Base-by-base conservation (phyloP, 2,329 filamentous ascomycete species). In the Cryphonectria carpinicola region DNA sequence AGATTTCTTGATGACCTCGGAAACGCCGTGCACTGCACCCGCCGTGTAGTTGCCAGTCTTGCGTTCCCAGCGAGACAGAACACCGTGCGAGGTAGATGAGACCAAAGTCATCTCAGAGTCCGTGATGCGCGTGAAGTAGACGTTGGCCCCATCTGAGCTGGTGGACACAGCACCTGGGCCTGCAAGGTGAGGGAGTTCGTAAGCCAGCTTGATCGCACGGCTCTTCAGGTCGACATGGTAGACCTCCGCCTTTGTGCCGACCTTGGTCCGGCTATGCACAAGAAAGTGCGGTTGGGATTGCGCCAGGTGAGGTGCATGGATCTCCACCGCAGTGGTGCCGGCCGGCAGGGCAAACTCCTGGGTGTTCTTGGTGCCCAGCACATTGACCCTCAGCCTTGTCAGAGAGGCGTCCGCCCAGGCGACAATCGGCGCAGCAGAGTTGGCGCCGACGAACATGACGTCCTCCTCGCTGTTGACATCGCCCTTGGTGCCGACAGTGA, bases 111-210 rank as follows among this genome's bases (percentile, higher is more conserved):
- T 85, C 77, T 97, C 93, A 11, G 92, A 89, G 46, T 90, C 84
- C 0, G 93, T 94, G 72, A 96, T 85, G 71, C 95, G 90, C 2
- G 93, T 95, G 79, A 98, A 97, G 82, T 94, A 98, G 10, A 97
- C 91, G 76, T 96, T 95, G 28, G 92, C 90, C 71, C 91, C 92
- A 56, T 89, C 87, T 2, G 90, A 93, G 81, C 92, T 96, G 0
- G 89, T 91, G 0, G 94, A 92, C 78, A 98, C 93, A 0, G 92
- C 89, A 35, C 94, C 94, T 56, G 84, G 84, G 0, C 92, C 93
- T 35, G 87, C 81, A 28, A 94, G 80, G 67, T 89, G 88, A 0
- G 95, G 93, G 17, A 98, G 84, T 39, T 91, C 89, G 79, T 97
- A 97, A 0, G 92, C 92, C 79, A 93, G 94, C n/a, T 85, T 87